Base-by-base conservation (phyloP, 441 rosid species). In the Populus hybrid region DNA sequence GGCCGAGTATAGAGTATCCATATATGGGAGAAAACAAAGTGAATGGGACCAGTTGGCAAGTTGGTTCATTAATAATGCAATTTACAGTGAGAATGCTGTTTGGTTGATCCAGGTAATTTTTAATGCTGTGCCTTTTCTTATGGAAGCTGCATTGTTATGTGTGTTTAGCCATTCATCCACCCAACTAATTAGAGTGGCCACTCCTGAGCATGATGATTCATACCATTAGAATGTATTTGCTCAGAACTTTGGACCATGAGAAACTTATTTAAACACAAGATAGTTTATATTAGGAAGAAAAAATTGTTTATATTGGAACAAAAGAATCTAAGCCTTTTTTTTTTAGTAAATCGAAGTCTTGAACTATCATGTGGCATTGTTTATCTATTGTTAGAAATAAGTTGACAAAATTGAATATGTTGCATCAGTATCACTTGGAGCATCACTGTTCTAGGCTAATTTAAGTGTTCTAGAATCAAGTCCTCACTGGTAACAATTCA, bases 41-140 rank as follows among this genome's bases (percentile, higher is more conserved):
- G 95, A 91, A 81, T 91, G 93, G 95, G 95, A 91, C 82, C 95
- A 90, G 87, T 76, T 91, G 79, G 95, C 95, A 23, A 91, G 95
- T 82, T 91, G 95, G 95, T 87, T 91, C 45, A 84, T 91, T 40
- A 91, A 91, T 85, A 90, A 90, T 79, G 87, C 84, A 77, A 86
- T 91, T 72, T 91, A 88, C 76, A 88, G 92, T 83, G 92, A 90
- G 77, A 91, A 90, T 84, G 93, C 89, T 53, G 88, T 91, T 70
- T 91, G 93, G 95, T 82, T 89, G 80, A 90, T 91, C 73, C 95
- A 91, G 93, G 95, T 90, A 88, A 73, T 23, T 66, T 8, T 23
- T 36, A 59, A 56, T 63, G 26, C 40, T 66, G 16, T 70, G 73
- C 28, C 68, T 64, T 77, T 64, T 69, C 31, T 24, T 77, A 28